Base-by-base conservation (phyloP, 306 rosid species). In the Vigna radiata region DNA sequence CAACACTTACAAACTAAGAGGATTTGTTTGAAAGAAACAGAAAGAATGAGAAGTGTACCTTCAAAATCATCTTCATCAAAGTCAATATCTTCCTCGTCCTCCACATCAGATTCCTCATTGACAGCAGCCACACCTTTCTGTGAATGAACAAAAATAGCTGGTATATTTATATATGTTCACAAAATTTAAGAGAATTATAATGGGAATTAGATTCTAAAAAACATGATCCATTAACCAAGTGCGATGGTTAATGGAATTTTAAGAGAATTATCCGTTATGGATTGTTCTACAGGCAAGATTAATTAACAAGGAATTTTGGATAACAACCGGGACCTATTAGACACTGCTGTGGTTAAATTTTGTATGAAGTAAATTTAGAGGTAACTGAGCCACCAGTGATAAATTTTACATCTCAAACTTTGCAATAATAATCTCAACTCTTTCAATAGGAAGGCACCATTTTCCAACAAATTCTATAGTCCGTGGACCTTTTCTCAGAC, bases 11-110 rank as follows among this genome's bases (percentile, higher is more conserved):
- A 60, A 65, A 64, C 50, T 15, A 4, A 25, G 61, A 66, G 62
- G 27, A 41, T 49, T 59, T 14, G 14, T 11, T 70, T 55, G 11
- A 15, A 19, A 13, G 23, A 48, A 39, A 52, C 12, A 44, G 7
- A 58, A 15, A 58, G 33, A 27, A 17, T 6, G 19, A 29, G 19
- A 13, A 16, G 46, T 9, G 17, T 31, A 61, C 99, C 99, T 91
- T 89, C 98, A 19, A 96, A 91, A 85, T 96, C 98, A 14, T 95
- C 97, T 16, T 92, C 95, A 10, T 92, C 99, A 9, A 96, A 89
- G 77, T 95, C 96, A 48, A 92, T 85, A 63, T 92, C 99, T 44
- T 89, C 99, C 62, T 79, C 94, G 1, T 88, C 97, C 56, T 92
- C 99, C 75, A 73, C 94, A 0, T 92, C 96, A 18, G 93, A 82